Conservation (phyloP, 75 land plant genomes). For the Picea sitchensis region DNA sequence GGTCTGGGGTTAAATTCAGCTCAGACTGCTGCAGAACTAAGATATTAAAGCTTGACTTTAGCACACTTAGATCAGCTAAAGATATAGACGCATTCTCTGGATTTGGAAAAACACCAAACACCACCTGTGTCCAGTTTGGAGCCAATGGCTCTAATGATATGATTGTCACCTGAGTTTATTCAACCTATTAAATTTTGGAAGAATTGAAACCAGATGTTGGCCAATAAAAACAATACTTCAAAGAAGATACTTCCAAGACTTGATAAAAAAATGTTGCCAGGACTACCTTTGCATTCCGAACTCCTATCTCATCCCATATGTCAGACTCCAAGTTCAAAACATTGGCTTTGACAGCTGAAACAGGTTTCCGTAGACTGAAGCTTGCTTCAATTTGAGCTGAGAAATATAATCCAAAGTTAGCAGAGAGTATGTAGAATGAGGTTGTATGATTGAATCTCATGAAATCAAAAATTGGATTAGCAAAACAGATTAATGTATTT, state of each 20-base stretch:
- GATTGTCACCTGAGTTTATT: conserved; percentile 31
- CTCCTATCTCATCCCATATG: conserved; percentile 39
- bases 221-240: not conserved
- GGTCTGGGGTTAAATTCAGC: conserved; percentile 35
- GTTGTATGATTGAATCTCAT: no score
- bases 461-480: no score
- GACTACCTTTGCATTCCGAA: conserved; percentile 30
- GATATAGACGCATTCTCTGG: conserved; percentile 30
- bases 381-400: conserved; percentile 58
- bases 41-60: conserved; percentile 44
- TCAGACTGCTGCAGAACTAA: conserved; percentile 38
- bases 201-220: not conserved
- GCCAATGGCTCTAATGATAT: conserved; percentile 25
- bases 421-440: no score
- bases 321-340: conserved; percentile 32
- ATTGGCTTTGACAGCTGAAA: conserved; percentile 31
- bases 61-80: conserved; percentile 38
- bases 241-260: not conserved
- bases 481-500: no score
- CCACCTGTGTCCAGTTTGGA: conserved; percentile 42
- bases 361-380: conserved; percentile 39
- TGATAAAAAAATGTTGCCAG: not conserved
- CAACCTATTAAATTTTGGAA: not conserved
- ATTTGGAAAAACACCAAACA: conserved; percentile 50
- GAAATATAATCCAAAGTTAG: not conserved